Evolutionary conservation across 2,329 filamentous ascomycete genomes (phyloP), one percentile per base, ranked within the genome.

Genomic region (Macroventuria anomochaeta): DNA sequence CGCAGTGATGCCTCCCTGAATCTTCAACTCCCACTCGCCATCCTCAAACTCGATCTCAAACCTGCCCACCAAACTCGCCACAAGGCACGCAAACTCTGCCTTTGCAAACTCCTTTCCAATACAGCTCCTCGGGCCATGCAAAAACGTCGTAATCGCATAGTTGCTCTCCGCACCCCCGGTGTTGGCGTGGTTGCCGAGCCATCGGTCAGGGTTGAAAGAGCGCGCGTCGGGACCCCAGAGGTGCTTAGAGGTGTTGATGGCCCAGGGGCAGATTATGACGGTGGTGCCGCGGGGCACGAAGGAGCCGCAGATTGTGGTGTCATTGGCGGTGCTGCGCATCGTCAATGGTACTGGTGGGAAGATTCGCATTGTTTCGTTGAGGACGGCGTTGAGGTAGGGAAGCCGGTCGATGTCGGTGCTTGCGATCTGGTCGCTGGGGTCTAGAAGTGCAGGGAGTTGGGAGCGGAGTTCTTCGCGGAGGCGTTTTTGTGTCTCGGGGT

Each of bases 121-220:
- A 70, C 93, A 96, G 68, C 88, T 89, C 46, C 92, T 80, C 2
- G 92, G 91, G 0, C 93, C 93, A 70, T 96, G 91, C 53, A 96
- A 73, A 75, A 96, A 96, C 0, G 90, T 93, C 75, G 93, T 71
- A 65, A 89, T 87, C 0, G 87, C 84, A 70, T 88, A 96, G 73
- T 93, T 95, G 61, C 83, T 90, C 13, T 81, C 79, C 1, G 90
- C 88, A 7, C 89, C 89, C 6, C 91, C 91, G 34, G 83, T 85
- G 49, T 86, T 86, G 5, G 77, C 75, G 31, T 75, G 73, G 6
- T 79, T 79, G 6, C 65, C 70, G 42, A 76, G 63, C 75, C 75
- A 77, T 77, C 81, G 68, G 88, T 80, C 90, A 0, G 92, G 92
- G 48, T 90, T 84, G 80, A 97, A 97, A 39, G 84, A 78, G 25